Evolutionary conservation across 805 yeast genomes (phyloP).

Genomic region (Myxozyma monticola): DNA sequence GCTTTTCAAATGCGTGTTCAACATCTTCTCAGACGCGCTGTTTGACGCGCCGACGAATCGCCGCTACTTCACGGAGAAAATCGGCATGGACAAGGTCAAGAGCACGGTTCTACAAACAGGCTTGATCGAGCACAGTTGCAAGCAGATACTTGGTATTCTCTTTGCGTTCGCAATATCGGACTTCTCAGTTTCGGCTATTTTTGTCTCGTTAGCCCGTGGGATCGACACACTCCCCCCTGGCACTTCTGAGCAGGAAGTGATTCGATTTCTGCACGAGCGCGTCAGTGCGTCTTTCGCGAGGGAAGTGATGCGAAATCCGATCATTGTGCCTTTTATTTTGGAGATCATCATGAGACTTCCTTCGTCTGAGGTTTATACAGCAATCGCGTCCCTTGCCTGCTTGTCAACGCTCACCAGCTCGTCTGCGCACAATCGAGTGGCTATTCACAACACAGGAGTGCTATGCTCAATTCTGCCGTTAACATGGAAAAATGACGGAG

Average conservation of each 20-base stretch:
- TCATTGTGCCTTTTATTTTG: constrained; percentile 12
- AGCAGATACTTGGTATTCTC: constrained; percentile 28
- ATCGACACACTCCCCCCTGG: constrained; percentile 6
- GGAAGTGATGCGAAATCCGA: constrained; percentile 20
- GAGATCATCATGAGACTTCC: constrained; percentile 5
- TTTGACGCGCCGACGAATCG: constrained; percentile 13
- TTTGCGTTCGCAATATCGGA: constrained; percentile 29
- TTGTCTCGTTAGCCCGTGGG: constrained; percentile 26
- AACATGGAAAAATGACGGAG: constrained; percentile 7
- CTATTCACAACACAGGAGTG: constrained; percentile 13
- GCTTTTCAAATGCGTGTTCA: constrained; percentile 29
- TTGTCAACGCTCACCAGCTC: constrained; percentile 12
- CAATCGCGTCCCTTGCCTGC: constrained; percentile 17
- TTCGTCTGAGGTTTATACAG: constrained; percentile 8
- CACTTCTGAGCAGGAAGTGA: not conserved
- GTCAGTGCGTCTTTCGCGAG: constrained; percentile 12
- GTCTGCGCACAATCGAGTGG: constrained; percentile 21
- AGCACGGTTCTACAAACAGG: constrained; percentile 7
- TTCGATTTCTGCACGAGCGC: constrained; percentile 12
- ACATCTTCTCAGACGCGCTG: constrained; percentile 29
- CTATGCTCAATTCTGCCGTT: constrained; percentile 14
- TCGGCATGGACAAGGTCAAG: constrained; percentile 8
- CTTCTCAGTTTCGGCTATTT: constrained; percentile 29
- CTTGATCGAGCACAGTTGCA: constrained; percentile 11
- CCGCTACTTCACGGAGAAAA: constrained; percentile 22